Evolutionary conservation across 2,329 filamentous ascomycete genomes (phyloP).

Genomic region (Penicillium expansum): DNA sequence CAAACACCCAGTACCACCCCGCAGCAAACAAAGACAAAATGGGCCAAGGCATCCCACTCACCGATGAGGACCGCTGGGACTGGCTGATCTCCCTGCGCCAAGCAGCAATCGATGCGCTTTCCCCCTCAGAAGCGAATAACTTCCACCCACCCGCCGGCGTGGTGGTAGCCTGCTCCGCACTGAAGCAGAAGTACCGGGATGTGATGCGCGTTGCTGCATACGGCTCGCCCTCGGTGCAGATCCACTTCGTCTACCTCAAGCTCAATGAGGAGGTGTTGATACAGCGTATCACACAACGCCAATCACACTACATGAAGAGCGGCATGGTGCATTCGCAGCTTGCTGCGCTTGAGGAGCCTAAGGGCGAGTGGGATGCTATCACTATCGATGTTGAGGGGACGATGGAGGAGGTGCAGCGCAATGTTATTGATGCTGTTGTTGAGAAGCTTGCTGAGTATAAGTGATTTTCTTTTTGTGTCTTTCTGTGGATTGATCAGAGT

Average conservation of each 20-base stretch:
- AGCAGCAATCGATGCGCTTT: conserved; percentile 54
- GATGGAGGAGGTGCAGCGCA: conserved; percentile 58
- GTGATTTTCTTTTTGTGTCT: conserved; percentile 3
- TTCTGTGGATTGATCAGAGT: background rate
- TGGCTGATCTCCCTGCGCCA: conserved; percentile 82
- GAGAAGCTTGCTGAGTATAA: conserved; percentile 52
- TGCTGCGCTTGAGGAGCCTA: conserved; percentile 79
- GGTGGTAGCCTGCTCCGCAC: conserved; percentile 92
- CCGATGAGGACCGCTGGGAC: conserved; percentile 94
- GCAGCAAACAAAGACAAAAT: conserved; percentile 86
- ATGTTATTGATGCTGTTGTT: conserved; percentile 58
- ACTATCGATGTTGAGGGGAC: conserved; percentile 60
- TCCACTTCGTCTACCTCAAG: conserved; percentile 91
- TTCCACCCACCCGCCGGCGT: conserved; percentile 64
- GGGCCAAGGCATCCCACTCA: conserved; percentile 76
- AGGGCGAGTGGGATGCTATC: conserved; percentile 69
- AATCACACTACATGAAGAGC: conserved; percentile 93
- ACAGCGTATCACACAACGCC: conserved; percentile 67
- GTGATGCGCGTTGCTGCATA: conserved; percentile 79
- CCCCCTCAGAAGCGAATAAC: conserved; percentile 36
- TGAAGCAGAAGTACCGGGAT: conserved; percentile 97
- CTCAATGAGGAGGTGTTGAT: conserved; percentile 74
- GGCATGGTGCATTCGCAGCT: conserved; percentile 95
- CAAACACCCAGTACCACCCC: conserved; percentile 42
- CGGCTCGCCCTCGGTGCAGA: conserved; percentile 66